A percentile compares a stretch with the other conserved stretches of the same genome.
These are phyloP conservation scores for Botrytis fragariae DNA, from an alignment of 2,329 filamentous ascomycete species.

Conservation along the genomic window DNA sequence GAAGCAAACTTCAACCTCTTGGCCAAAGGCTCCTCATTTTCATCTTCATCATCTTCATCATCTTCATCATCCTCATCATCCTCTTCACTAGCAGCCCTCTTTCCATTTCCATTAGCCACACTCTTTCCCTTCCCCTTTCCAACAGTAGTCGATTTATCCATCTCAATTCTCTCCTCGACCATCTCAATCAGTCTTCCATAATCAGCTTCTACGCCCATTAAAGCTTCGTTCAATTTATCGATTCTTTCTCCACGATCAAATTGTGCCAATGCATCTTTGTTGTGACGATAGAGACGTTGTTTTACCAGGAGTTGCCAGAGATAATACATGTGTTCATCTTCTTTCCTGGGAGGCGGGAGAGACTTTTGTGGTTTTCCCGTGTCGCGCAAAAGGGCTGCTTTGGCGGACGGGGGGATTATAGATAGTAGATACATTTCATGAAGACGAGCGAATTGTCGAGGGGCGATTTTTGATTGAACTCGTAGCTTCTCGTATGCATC, in stretches of 20 bases:
- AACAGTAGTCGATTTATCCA: constrained; percentile 12
- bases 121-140: constrained; percentile 11
- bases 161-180: constrained; percentile 26
- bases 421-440: constrained; percentile 74
- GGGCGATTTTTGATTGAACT: constrained; percentile 65
- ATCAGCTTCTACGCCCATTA: constrained; percentile 67
- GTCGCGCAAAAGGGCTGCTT: constrained; percentile 48
- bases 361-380: constrained; percentile 29
- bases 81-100: background rate
- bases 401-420: constrained; percentile 54
- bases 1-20: constrained; percentile 30
- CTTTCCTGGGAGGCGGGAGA: constrained; percentile 37
- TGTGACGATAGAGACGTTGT: constrained; percentile 72
- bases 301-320: constrained; percentile 77
- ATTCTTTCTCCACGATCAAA: constrained; percentile 66
- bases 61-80: constrained; percentile 24
- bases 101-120: background rate
- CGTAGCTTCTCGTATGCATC: constrained; percentile 56
- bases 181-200: constrained; percentile 62
- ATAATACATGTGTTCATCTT: constrained; percentile 61
- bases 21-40: constrained; percentile 23
- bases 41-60: constrained; percentile 25
- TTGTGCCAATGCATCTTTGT: constrained; percentile 67
- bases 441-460: constrained; percentile 72
- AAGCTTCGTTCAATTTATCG: constrained; percentile 68